Conservation (phyloP, 345 rosid species). For the Stellera chamaejasme region DNA sequence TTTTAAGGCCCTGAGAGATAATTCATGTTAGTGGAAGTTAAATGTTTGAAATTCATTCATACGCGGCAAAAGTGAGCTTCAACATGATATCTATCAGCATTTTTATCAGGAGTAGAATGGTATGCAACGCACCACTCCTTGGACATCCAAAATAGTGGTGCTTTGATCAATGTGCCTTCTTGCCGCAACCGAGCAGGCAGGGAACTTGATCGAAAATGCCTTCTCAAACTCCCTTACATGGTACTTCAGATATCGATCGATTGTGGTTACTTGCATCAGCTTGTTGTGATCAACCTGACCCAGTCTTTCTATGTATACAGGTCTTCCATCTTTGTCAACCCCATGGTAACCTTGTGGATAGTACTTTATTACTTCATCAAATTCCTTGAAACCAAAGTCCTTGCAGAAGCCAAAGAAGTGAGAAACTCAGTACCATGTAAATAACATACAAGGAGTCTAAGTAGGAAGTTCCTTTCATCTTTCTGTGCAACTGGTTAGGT, state of each 20-base stretch:
- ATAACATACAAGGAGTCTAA: background rate
- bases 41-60: background rate
- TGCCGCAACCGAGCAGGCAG: slow-evolving; percentile 70
- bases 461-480: background rate
- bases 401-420: slow-evolving; percentile 10
- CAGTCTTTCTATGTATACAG: slow-evolving; percentile 68
- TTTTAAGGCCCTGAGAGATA: slow-evolving; percentile 62
- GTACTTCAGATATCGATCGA: slow-evolving; percentile 74
- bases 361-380: slow-evolving; percentile 59
- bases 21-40: background rate
- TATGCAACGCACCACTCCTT: slow-evolving; percentile 73
- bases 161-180: slow-evolving; percentile 80
- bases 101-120: background rate
- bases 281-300: slow-evolving; percentile 79
- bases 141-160: slow-evolving; percentile 87
- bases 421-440: no score
- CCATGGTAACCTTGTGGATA: slow-evolving; percentile 95
- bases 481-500: background rate
- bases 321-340: slow-evolving; percentile 81
- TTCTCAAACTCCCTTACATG: slow-evolving; percentile 86
- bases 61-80: background rate
- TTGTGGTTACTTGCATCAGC: slow-evolving; percentile 72
- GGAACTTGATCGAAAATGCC: slow-evolving; percentile 63
- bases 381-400: slow-evolving; percentile 78
- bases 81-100: background rate